Base-by-base conservation (phyloP, 192 early-diverging fungal genomes). In the Lunasporangiospora selenospora region DNA sequence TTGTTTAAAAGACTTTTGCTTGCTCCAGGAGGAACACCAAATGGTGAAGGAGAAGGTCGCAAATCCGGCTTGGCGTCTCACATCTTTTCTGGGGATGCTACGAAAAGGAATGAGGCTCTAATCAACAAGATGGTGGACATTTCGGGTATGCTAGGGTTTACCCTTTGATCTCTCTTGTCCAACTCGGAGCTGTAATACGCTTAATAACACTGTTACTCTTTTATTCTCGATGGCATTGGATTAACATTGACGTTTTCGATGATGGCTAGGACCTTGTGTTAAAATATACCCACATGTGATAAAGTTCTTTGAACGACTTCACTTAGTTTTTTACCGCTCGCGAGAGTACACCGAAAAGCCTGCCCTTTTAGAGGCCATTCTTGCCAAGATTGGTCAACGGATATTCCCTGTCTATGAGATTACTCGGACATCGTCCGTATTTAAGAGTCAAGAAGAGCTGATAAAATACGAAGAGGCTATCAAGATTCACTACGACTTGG, bases 381-480 rank as follows among this genome's bases (percentile, higher is more conserved):
- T 82, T 3, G 77, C 69, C 34, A 70, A 63, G 26, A 79, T 77
- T 36, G 67, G 65, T 7, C 67, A 67, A 33, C 54, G 75, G 3
- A 70, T 37, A 12, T 82, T 77, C 29, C 80, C 80, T 13, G 23
- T 46, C 1, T 82, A 82, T 26, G 53, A 55, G n/a, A 67, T 70
- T 23, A 69, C 58, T 15, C 55, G 80, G 37, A 75, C 77, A 11
- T 51, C 4, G 12, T 48, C 64, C 6, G 47, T 82, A 4, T 82
- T 78, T 46, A 34, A 26, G 12, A 57, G 59, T 16, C 34, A 77
- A 44, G 52, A 58, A 11, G 69, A 79, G 2, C 37, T 79, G 10
- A 27, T 82, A 16, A 66, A 77, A 8, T 82, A 82, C 15, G 75
- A 79, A 13, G 69, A 71, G n/a, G 80, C 80, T 11, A 55, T 82